Percentiles rank a stretch among this genome's conserved stretches.
Evolutionary conservation across 2,329 filamentous ascomycete species (phyloP).

Genomic region (Corinectria fuckeliana): DNA sequence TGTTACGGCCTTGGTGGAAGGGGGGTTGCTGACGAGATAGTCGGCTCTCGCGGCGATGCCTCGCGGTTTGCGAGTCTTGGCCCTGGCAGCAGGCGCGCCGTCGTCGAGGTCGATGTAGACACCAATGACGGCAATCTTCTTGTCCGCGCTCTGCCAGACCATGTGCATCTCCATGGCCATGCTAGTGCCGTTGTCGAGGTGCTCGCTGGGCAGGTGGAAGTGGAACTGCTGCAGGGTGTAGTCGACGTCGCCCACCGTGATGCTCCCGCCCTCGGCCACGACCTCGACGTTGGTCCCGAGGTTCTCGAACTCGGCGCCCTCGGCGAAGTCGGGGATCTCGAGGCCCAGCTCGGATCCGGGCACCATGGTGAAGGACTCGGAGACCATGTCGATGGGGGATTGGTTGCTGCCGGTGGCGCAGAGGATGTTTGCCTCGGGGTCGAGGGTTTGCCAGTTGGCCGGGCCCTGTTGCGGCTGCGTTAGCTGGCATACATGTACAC

Average conservation of each 20-base stretch:
- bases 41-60: background rate
- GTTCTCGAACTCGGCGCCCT: slow-evolving; percentile 55
- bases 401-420: slow-evolving; percentile 59
- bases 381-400: slow-evolving; percentile 61
- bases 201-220: slow-evolving; percentile 67
- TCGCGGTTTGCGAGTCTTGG: background rate
- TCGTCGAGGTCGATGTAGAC: slow-evolving; percentile 35
- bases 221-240: slow-evolving; percentile 62
- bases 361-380: slow-evolving; percentile 35
- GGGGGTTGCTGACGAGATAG: slow-evolving; percentile 1
- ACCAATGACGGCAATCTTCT: slow-evolving; percentile 40
- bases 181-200: slow-evolving; percentile 52
- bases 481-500: background rate
- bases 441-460: slow-evolving; percentile 58
- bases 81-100: slow-evolving; percentile 1
- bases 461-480: slow-evolving; percentile 47
- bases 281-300: slow-evolving; percentile 60
- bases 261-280: slow-evolving; percentile 53
- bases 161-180: slow-evolving; percentile 42
- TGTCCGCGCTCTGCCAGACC: slow-evolving; percentile 32
- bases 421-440: slow-evolving; percentile 47
- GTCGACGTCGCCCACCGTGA: slow-evolving; percentile 46
- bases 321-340: slow-evolving; percentile 44
- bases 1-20: slow-evolving; percentile 8
- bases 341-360: slow-evolving; percentile 42